Conservation (phyloP, 441 rosid species). For the Melastoma candidum region DNA sequence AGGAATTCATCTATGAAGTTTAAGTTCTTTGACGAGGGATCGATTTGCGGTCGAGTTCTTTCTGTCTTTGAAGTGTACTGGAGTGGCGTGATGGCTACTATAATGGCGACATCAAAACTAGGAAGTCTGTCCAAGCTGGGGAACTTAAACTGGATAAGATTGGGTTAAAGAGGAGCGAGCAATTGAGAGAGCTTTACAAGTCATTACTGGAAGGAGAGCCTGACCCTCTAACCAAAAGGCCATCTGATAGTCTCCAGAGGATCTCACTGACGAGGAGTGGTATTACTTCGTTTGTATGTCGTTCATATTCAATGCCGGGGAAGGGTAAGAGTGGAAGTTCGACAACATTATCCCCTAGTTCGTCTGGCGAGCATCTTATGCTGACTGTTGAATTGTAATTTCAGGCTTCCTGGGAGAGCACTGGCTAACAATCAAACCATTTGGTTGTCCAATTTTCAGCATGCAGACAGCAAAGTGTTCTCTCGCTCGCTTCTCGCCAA, state of each 20-base stretch:
- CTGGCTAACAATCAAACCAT: constrained; percentile 47
- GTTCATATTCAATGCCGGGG: constrained; percentile 61
- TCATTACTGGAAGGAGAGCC: constrained; percentile 49
- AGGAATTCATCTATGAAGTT: too few relatives aligned
- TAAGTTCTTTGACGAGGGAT: too few relatives aligned
- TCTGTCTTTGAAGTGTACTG: constrained; percentile 31
- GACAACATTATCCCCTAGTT: background rate
- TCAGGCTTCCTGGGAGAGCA: constrained; percentile 75
- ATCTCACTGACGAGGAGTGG: constrained; percentile 85
- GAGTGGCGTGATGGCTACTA: constrained; percentile 81
- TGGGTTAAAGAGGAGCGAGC: constrained; percentile 71
- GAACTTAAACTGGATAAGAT: constrained; percentile 38
- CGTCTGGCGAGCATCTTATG: background rate
- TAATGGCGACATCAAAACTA: constrained; percentile 84
- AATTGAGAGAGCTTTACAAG: constrained; percentile 51
- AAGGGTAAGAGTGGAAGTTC: constrained; percentile 36
- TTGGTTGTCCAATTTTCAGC: constrained; percentile 75
- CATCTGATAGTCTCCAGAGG: constrained; percentile 65
- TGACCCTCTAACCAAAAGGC: constrained; percentile 29
- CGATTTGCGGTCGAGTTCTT: background rate
- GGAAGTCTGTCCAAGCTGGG: constrained; percentile 45
- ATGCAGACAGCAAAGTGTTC: constrained; percentile 65
- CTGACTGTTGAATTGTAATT: too few relatives aligned
- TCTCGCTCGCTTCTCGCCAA: constrained; percentile 78
- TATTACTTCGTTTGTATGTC: constrained; percentile 93